Conservation (phyloP, 805 yeast genomes). For the Saturnispora bothae region DNA sequence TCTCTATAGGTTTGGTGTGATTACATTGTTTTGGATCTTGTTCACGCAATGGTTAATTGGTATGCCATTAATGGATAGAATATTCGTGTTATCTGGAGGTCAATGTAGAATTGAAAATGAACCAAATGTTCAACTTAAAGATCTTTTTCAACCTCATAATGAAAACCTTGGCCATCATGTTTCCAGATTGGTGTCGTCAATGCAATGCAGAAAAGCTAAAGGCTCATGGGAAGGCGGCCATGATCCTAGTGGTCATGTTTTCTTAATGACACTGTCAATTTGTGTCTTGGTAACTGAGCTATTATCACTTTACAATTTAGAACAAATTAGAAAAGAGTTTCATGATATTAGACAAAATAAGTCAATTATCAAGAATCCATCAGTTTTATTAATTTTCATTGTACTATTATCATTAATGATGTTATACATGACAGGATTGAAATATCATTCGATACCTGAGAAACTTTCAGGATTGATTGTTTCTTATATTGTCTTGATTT, state of each 20-base stretch:
- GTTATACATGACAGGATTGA: conserved; percentile 72
- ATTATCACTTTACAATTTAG: conserved; percentile 15
- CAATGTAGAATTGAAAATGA: conserved; percentile 32
- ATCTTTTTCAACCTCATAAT: neutral
- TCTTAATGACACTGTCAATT: conserved; percentile 58
- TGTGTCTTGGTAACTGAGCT: conserved; percentile 59
- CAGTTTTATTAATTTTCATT: conserved; percentile 23
- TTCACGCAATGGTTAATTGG: conserved; percentile 87
- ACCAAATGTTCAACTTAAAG: neutral
- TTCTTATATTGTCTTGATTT: conserved; percentile 47
- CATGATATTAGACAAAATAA: conserved; percentile 1
- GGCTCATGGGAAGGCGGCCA: conserved; percentile 81
- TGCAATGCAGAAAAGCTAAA: conserved; percentile 44
- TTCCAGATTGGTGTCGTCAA: conserved; percentile 24
- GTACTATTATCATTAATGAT: conserved; percentile 69
- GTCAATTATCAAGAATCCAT: conserved; percentile 13
- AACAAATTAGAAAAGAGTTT: conserved; percentile 11
- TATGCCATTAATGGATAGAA: conserved; percentile 77
- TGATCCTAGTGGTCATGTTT: conserved; percentile 94
- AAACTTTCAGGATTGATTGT: conserved; percentile 54
- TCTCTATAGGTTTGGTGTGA: conserved; percentile 35
- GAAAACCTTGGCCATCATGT: conserved; percentile 9
- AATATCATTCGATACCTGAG: conserved; percentile 75
- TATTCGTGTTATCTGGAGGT: conserved; percentile 79
- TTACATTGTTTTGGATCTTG: conserved; percentile 73